Base-by-base conservation (phyloP, 2,329 filamentous ascomycete genomes). In the Colletotrichum tofieldiae region DNA sequence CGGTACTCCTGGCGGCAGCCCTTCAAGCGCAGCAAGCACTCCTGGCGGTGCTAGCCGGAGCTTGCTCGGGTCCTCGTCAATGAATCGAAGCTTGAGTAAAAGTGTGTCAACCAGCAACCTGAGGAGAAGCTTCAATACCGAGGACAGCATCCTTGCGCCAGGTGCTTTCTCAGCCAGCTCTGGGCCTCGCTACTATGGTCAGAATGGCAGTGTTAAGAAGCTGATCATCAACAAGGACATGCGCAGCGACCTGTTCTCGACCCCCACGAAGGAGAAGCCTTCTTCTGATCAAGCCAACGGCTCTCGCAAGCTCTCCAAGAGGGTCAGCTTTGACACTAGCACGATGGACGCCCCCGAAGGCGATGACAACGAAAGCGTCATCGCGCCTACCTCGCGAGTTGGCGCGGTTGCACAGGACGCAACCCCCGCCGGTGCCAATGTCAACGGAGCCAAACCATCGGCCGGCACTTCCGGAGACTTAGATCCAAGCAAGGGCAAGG, bases 141-240 rank as follows among this genome's bases (percentile, higher is more conserved):
- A 97, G 67, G 94, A 97, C 75, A 97, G 94, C 81, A 93, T 98
- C 68, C 86, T 98, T 37, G 90, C 93, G 1, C 95, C 95, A 0
- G 94, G 94, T 47, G 94, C 95, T 2, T 95, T 98, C 81, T 93
- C 94, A 2, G 87, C 92, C 35, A 92, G 89, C 78, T 85, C 89
- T 23, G 87, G 86, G 69, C 87, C 89, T 45, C 90, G 92, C 70
- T 88, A 90, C 76, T 92, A 92, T 63, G 89, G 90, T n/a, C 91
- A 87, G 79, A 88, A 88, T 60, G 90, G 90, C 55, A 94, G 89
- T 79, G 90, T 98, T 76, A 98, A 98, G 85, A 95, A 95, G 81
- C 89, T 99, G 68, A 93, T 95, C 65, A 98, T 99, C 80, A 97
- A 98, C 82, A 92, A 94, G 74, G 93, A 92, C 75, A 87, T 99